These are phyloP conservation scores for Taphrina communis DNA, from an alignment of 1,139 yeast genomes.

Conservation along the genomic window DNA sequence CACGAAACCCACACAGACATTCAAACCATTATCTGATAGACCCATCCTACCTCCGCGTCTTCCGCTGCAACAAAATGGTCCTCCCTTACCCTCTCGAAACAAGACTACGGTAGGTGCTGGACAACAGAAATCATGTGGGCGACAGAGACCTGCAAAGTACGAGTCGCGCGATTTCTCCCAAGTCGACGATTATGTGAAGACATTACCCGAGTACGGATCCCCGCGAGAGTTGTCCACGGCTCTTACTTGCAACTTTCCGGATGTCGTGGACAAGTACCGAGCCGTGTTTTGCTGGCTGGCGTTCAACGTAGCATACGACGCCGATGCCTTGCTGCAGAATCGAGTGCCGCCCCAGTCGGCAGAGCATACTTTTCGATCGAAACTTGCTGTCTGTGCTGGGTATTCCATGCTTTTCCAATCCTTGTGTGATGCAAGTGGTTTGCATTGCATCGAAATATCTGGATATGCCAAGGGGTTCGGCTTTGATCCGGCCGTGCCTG, in stretches of 20 bases:
- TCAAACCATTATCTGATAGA: not conserved
- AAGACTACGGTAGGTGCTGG: not conserved
- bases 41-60: conserved; percentile 15
- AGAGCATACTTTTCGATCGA: conserved; percentile 8
- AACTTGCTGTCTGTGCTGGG: conserved; percentile 22
- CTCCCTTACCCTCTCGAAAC: conserved; percentile 5
- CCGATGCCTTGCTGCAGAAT: not conserved
- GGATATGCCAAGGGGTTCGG: conserved; percentile 16
- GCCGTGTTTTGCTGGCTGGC: conserved; percentile 29
- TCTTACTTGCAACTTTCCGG: conserved; percentile 14
- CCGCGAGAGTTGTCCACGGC: conserved; percentile 5
- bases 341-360: conserved; percentile 18
- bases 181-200: conserved; percentile 18
- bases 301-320: conserved; percentile 21
- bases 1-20: conserved; percentile 9
- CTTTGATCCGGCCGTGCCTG: conserved; percentile 10
- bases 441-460: conserved; percentile 9
- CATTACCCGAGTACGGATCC: conserved; percentile 5
- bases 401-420: conserved; percentile 10
- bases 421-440: not conserved
- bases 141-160: conserved; percentile 15
- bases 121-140: conserved; percentile 13
- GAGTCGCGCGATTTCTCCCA: conserved; percentile 2
- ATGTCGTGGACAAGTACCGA: conserved; percentile 11
- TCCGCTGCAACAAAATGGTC: not conserved